Base-by-base conservation (phyloP, 2,329 filamentous ascomycete species). In the Phialophora tarda region DNA sequence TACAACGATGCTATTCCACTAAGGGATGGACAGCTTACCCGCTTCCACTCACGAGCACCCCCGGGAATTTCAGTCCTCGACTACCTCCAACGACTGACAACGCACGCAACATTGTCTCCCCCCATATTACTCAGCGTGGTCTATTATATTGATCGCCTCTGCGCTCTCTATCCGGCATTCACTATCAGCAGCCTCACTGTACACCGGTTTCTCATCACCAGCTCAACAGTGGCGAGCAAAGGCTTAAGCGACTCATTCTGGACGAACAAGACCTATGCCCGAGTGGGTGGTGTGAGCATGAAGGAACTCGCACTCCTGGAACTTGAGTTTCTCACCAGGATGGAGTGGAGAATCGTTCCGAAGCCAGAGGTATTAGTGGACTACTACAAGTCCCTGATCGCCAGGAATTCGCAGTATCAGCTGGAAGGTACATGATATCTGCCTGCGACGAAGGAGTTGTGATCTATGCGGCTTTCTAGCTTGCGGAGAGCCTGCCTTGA, bases 61-160 rank as follows among this genome's bases (percentile, higher is more conserved):
- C 95, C 95, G 7, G 93, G 91, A 60, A 99, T 99, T 66, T 97
- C 93, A 28, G 94, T 99, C 34, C 85, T 90, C 68, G 95, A 99
- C 77, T 99, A 99, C 77, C 85, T 99, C 41, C 91, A 95, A 74
- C 89, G 95, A 69, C 84, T 99, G 65, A 95, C 96, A 26, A 92
- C 93, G 66, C 95, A 99, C 77, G 95, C 95, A 28, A 97, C 94
- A 0, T 84, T 99, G 2, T 93, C 92, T 6, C 93, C 95, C 12
- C 94, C 95, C 0, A 90, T 99, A 59, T 84, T 99, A n/a, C 86
- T 99, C 41, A 95, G 93, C 73, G 98, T 99, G 92, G 95, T 99
- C 64, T 99, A 96, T 77, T 99, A 98, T 75, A 98, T 99, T 74
- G 95, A 99, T 80, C 89, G 93, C 34, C 85, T 99, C 24, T 99